Evolutionary conservation across 2,329 filamentous ascomycete species (phyloP), one percentile per base, ranked within the genome.

Genomic region (Pezicula radicicola): DNA sequence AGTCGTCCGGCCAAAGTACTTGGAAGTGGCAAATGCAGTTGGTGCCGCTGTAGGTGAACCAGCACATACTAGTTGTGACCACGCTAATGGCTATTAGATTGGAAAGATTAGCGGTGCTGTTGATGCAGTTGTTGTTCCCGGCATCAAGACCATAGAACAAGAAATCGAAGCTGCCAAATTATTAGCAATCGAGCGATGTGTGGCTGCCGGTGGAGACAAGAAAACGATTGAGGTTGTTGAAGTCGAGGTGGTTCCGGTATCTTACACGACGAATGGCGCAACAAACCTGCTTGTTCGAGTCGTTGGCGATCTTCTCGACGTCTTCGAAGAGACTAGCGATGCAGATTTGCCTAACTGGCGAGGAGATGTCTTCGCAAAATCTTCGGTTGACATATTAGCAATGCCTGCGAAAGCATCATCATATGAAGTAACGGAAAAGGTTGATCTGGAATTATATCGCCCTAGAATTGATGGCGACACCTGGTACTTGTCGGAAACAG

Each of bases 1-100:
- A 54, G 74, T 77, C 51, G 75, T 79, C 7, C 68, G 72, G 4
- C 81, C 81, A 1, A 71, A 75, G 2, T 76, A 75, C 46, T 71
- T 79, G 28, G 78, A 78, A 51, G 79, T 77, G 1, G 81, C 81
- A 3, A 85, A 84, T 62, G 81, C 81, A 0, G 77, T 85, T 2
- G 81, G 81, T 6, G 81, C 81, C 1, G 81, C 81, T 65, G 73
- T 60, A 67, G 68, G 7, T 61, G 81, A 15, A 5, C 33, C 9
- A 30, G 12, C 36, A 30, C 10, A 9, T n/a, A 12, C 6, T n/a
- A 6, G 39, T 2, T n/a, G 18, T 46, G 9, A n/a, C 7, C 40
- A 6, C 37, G 15, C 46, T 52, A 27, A 59, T 36, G 8, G 18
- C 39, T 30, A 7, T 7, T 49, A 66, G 63, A 62, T 66, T 47